Base-by-base conservation (phyloP, 495 filamentous ascomycete genomes). In the Recurvomyces mirabilis region DNA sequence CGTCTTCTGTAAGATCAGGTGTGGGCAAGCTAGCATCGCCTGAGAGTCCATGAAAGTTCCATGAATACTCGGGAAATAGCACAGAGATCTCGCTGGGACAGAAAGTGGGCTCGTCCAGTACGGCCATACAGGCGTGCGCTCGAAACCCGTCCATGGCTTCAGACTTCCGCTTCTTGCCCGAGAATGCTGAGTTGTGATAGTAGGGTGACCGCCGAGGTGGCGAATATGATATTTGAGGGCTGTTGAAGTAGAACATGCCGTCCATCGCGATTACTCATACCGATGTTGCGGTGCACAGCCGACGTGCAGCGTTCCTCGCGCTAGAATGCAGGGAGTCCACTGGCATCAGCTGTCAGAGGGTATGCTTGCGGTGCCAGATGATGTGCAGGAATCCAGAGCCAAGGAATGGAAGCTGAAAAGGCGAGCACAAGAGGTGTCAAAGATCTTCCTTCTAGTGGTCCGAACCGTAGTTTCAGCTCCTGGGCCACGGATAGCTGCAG, bases 91-190 rank as follows among this genome's bases (percentile, higher is more conserved):
- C 25, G 38, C 31, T 47, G 2, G 51, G 23, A 26, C 41, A 49
- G 24, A 54, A 49, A 12, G 21, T 34, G 14, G 51, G 40, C 21
- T 54, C 46, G 21, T 49, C 41, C 11, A 54, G 28, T 21, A 28
- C 46, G 5, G 51, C 51, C 30, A 49, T 32, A 21, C 39, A 45
- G 13, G 45, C 37, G 19, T 46, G 46, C 18, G 42, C 46, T 5
- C 14, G n/a, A 10, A 25, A 34, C 7, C 5, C 20, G 7, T 52
- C 43, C 39, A 38, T 43, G 11, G n/a, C 26, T 13, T 11, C 24
- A 25, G 24, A 14, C 7, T 25, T 19, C 20, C 38, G 39, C 12
- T 21, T 7, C 19, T 35, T 43, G 22, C 14, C 14, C 12, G 23
- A 10, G 14, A 37, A 33, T 9, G 36, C 23, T 38, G 18, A 35